phyloP scores from a whole-genome alignment of 129 eudicot genomes.

The Dittrichia graveolens region DNA sequence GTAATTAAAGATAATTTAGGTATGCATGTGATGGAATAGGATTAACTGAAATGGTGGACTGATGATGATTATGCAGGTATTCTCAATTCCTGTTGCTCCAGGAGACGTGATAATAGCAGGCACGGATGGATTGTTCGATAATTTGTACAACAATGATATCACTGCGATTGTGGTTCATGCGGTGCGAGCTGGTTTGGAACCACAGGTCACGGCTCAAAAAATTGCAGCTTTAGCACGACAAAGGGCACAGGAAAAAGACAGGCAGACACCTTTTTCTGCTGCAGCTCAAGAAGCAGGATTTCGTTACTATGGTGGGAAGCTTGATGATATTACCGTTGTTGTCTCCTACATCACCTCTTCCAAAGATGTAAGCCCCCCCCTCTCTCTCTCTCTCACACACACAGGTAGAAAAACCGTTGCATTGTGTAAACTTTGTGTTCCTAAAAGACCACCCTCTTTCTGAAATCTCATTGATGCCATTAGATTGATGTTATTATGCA shows the following conservation, averaged over 20 bases:
- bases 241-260: constrained; percentile 76
- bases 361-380: constrained; percentile 42
- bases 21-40: neutral
- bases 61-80: constrained; percentile 52
- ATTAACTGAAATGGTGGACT: neutral
- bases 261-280: constrained; percentile 90
- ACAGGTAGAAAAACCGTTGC: neutral
- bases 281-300: constrained; percentile 99
- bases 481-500: too few species aligned
- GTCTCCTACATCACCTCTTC: constrained; percentile 75
- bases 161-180: constrained; percentile 90
- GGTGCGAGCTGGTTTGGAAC: constrained; percentile 75
- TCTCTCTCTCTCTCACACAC: constrained; percentile 16
- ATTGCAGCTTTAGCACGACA: constrained; percentile 93
- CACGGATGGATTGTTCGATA: constrained; percentile 90
- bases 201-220: constrained; percentile 91
- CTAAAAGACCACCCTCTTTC: too few species aligned
- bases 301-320: constrained; percentile 88
- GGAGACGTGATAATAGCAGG: constrained; percentile 96
- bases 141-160: constrained; percentile 78
- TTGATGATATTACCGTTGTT: constrained; percentile 88
- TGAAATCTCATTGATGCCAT: too few species aligned
- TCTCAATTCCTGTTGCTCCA: constrained; percentile 74
- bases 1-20: neutral
- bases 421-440: too few species aligned